phyloP scores from a whole-genome alignment of 345 rosid species.

The Sapria himalayana region DNA sequence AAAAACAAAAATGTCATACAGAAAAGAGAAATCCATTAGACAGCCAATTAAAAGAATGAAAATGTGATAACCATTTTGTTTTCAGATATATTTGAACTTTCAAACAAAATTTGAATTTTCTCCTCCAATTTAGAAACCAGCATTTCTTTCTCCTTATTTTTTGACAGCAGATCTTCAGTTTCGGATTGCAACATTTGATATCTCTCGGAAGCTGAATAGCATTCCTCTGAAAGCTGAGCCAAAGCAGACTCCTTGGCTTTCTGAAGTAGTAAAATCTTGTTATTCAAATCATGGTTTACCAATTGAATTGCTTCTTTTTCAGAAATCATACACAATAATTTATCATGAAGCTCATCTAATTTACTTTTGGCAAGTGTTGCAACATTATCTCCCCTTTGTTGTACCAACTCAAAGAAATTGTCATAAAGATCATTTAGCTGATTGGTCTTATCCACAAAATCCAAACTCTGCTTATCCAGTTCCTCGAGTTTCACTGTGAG shows the following conservation, averaged over 20 bases:
- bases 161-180: slow-evolving; percentile 31
- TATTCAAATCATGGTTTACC: slow-evolving; percentile 22
- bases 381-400: slow-evolving; percentile 28
- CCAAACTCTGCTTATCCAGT: slow-evolving; percentile 34
- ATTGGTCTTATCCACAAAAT: slow-evolving; percentile 26
- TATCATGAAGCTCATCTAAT: slow-evolving; percentile 31
- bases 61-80: slow-evolving; percentile 29
- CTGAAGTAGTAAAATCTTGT: slow-evolving; percentile 33
- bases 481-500: slow-evolving; percentile 30
- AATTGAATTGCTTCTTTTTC: slow-evolving; percentile 35
- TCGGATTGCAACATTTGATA: slow-evolving; percentile 44
- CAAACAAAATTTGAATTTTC: slow-evolving; percentile 23
- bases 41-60: slow-evolving; percentile 3
- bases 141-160: slow-evolving; percentile 32
- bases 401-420: slow-evolving; percentile 28
- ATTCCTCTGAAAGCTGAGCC: slow-evolving; percentile 33
- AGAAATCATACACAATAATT: slow-evolving; percentile 20
- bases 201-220: slow-evolving; percentile 29
- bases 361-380: slow-evolving; percentile 24
- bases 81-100: slow-evolving; percentile 34
- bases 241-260: slow-evolving; percentile 29
- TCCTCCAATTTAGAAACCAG: slow-evolving; percentile 34
- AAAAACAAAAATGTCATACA: slow-evolving; percentile 6
- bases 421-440: slow-evolving; percentile 29
- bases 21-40: no score